phyloP scores from a whole-genome alignment of 1,284 basidiomycete genomes.

The Apiotrichum sp. region DNA sequence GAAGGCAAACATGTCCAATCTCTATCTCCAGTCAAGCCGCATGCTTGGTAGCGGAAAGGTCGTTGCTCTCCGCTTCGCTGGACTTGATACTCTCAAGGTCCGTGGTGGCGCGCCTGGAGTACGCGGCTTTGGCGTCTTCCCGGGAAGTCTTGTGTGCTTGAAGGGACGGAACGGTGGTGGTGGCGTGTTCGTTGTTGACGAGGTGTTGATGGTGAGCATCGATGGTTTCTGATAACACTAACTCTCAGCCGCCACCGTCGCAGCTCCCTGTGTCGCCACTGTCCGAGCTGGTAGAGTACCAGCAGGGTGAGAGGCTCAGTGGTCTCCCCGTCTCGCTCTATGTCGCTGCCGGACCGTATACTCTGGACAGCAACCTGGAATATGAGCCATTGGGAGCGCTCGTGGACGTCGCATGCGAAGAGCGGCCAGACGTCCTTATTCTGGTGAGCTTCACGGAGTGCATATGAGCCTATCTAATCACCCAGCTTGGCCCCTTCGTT shows the following conservation, averaged over 20 bases:
- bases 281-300: slow-evolving; percentile 33
- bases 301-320: slow-evolving; percentile 39
- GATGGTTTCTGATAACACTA: not conserved
- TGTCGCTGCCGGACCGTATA: slow-evolving; percentile 76
- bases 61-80: slow-evolving; percentile 63
- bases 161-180: slow-evolving; percentile 88
- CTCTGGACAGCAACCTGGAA: slow-evolving; percentile 65
- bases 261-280: slow-evolving; percentile 38
- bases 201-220: slow-evolving; percentile 64
- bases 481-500: slow-evolving; percentile 82
- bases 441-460: slow-evolving; percentile 54
- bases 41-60: slow-evolving; percentile 66
- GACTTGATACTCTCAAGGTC: slow-evolving; percentile 55
- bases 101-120: slow-evolving; percentile 59
- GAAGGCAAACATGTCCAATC: slow-evolving; percentile 67
- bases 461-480: slow-evolving; percentile 1
- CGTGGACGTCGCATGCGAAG: slow-evolving; percentile 54
- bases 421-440: slow-evolving; percentile 69
- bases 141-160: slow-evolving; percentile 81
- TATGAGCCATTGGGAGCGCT: slow-evolving; percentile 65
- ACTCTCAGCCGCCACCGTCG: slow-evolving; percentile 45
- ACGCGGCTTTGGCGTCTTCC: slow-evolving; percentile 73
- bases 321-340: slow-evolving; percentile 58
- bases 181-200: slow-evolving; percentile 73
- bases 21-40: slow-evolving; percentile 75